Evolutionary conservation across 306 rosid genomes (phyloP).

Genomic region (Lupinus albus): DNA sequence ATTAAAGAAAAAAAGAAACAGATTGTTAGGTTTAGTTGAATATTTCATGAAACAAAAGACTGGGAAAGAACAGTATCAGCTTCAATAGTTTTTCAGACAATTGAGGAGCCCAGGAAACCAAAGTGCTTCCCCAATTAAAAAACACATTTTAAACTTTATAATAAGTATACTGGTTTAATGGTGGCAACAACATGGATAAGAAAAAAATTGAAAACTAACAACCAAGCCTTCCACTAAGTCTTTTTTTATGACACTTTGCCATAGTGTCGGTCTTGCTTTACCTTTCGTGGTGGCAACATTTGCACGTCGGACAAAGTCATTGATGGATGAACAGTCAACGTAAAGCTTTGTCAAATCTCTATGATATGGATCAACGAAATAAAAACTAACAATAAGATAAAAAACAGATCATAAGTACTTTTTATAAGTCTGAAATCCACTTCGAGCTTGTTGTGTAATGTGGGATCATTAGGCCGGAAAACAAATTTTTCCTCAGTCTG

Average conservation of each 20-base stretch:
- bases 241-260: no score
- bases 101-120: neutral
- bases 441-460: slow-evolving; percentile 61
- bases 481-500: slow-evolving; percentile 63
- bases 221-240: no score
- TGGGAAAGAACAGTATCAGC: neutral
- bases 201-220: slow-evolving; percentile 20
- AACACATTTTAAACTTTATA: neutral
- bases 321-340: no score
- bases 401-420: slow-evolving; percentile 46
- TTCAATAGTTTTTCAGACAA: slow-evolving; percentile 10
- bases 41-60: no score
- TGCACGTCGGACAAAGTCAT: no score
- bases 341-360: no score
- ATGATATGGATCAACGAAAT: no score
- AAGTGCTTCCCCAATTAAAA: neutral
- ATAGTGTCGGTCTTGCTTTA: no score
- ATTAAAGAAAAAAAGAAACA: no score
- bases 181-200: neutral
- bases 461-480: slow-evolving; percentile 78
- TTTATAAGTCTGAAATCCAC: slow-evolving; percentile 61
- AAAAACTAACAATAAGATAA: slow-evolving; percentile 27
- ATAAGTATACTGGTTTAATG: neutral
- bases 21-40: no score
- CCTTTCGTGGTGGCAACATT: no score